These are phyloP conservation scores for Mortierella sp. DNA, from an alignment of 371 early-diverging fungal genomes.

Conservation along the genomic window DNA sequence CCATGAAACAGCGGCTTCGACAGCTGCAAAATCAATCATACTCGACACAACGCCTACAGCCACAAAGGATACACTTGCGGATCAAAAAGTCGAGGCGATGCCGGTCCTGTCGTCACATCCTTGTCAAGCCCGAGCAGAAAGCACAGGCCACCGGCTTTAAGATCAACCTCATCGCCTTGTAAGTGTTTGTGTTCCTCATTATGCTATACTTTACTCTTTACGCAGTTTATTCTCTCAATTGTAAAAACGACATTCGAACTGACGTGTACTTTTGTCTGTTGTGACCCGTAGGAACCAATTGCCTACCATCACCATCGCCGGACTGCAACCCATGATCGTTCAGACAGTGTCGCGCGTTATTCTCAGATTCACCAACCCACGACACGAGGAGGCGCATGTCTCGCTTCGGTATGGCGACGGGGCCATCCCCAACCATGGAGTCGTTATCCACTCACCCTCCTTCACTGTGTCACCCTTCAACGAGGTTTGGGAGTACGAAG, in stretches of 20 bases:
- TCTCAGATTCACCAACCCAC: conserved; percentile 89
- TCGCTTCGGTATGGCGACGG: conserved; percentile 59
- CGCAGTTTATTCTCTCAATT: too few species aligned
- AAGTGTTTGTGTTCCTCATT: conserved; percentile 21
- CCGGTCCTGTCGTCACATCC: conserved; percentile 86
- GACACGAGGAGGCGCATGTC: conserved; percentile 79
- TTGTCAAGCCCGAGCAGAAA: conserved; percentile 94
- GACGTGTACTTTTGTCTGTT: not conserved
- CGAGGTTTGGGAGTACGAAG: conserved; percentile 89
- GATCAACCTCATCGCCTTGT: conserved; percentile 89
- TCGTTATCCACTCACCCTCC: conserved; percentile 74
- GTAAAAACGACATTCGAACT: too few species aligned
- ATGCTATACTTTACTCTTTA: not conserved
- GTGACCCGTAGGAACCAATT: conserved; percentile 70
- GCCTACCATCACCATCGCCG: conserved; percentile 82
- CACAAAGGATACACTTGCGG: conserved; percentile 89
- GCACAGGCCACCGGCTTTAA: conserved; percentile 89
- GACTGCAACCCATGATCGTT: conserved; percentile 69
- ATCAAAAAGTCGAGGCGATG: conserved; percentile 91
- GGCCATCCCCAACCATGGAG: conserved; percentile 46
- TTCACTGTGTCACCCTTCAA: conserved; percentile 85
- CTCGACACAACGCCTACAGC: conserved; percentile 69
- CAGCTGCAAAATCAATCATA: conserved; percentile 81
- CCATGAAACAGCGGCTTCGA: conserved; percentile 74
- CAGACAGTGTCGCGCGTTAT: conserved; percentile 69